phyloP scores from a whole-genome alignment of 2,329 filamentous ascomycete species.

The Colletotrichum filicis region DNA sequence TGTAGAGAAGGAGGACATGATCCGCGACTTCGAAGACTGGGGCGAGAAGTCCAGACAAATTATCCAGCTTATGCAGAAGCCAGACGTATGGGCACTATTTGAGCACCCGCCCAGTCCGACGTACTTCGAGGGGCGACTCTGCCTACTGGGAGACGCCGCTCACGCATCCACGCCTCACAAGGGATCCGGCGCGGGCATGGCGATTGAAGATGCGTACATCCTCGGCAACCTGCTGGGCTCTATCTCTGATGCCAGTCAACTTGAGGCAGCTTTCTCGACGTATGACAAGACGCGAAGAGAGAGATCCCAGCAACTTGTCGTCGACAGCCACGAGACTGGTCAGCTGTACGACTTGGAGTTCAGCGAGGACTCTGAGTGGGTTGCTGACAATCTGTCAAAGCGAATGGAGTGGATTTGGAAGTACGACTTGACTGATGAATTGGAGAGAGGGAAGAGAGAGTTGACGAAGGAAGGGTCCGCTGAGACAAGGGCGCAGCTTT shows the following conservation, averaged over 20 bases:
- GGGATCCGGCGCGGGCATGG: constrained; percentile 39
- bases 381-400: constrained; percentile 9
- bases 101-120: constrained; percentile 30
- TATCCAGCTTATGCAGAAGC: constrained; percentile 27
- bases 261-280: constrained; percentile 32
- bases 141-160: constrained; percentile 41
- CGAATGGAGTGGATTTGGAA: constrained; percentile 32
- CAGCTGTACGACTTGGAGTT: constrained; percentile 29
- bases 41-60: constrained; percentile 11
- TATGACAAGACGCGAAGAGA: constrained; percentile 30
- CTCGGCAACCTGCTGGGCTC: constrained; percentile 31
- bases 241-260: neutral
- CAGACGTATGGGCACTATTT: constrained; percentile 32
- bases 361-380: constrained; percentile 19
- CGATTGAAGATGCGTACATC: constrained; percentile 40
- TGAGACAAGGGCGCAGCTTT: constrained; percentile 12
- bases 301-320: constrained; percentile 18
- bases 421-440: constrained; percentile 20
- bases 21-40: constrained; percentile 26
- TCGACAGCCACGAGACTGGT: constrained; percentile 23
- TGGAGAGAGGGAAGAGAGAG: constrained; percentile 11
- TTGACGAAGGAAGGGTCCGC: neutral
- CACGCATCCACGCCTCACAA: constrained; percentile 41
- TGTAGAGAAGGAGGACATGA: constrained; percentile 21
- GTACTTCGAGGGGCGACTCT: constrained; percentile 35